These are phyloP conservation scores for Fonsecaea monophora DNA, from an alignment of 2,329 filamentous ascomycete genomes.

Conservation along the genomic window DNA sequence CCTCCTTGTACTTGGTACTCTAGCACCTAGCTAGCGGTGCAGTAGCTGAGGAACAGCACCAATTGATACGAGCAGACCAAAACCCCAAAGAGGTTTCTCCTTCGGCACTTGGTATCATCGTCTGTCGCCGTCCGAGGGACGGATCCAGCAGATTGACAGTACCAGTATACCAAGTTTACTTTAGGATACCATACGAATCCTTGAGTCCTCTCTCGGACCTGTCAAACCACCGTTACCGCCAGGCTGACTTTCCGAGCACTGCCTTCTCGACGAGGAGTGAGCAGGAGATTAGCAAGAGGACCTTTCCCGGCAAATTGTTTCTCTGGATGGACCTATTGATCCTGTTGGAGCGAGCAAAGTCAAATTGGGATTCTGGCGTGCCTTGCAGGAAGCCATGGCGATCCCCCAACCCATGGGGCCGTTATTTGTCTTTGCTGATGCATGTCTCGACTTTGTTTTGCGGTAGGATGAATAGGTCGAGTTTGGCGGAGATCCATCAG, in stretches of 20 bases:
- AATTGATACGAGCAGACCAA: background rate
- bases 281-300: background rate
- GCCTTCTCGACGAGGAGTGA: background rate
- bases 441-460: background rate
- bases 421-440: background rate
- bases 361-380: background rate
- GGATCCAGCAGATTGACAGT: background rate
- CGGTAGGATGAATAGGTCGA: background rate
- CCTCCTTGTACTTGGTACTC: background rate
- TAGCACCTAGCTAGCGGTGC: background rate
- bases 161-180: background rate
- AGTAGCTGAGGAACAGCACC: background rate
- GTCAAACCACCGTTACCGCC: background rate
- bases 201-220: background rate
- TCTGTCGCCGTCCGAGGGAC: background rate
- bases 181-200: background rate
- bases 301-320: background rate
- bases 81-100: background rate
- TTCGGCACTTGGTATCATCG: background rate
- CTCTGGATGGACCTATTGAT: background rate
- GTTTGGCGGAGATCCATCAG: background rate
- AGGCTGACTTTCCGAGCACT: conserved; percentile 15
- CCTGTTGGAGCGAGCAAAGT: conserved; percentile 1
- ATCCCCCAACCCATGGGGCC: background rate
- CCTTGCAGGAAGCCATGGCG: background rate